phyloP scores from a whole-genome alignment of 345 rosid species.

The Rhizophora apiculata region DNA sequence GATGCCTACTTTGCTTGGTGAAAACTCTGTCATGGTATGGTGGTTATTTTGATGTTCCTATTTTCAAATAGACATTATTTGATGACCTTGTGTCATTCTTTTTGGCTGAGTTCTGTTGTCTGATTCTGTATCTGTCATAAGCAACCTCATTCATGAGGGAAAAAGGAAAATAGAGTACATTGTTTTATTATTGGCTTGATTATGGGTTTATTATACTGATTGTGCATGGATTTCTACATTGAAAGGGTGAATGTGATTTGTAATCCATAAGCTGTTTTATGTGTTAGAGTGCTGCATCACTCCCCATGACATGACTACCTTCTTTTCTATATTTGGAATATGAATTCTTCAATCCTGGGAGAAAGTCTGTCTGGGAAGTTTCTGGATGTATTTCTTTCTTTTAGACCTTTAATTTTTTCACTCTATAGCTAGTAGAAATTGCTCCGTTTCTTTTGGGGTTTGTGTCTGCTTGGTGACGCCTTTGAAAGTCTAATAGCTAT shows the following conservation, averaged over 20 bases:
- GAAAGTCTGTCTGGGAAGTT: too few relatives aligned
- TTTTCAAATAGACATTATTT: neutral
- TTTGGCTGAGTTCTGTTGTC: constrained; percentile 1
- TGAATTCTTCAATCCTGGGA: too few relatives aligned
- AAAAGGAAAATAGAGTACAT: too few relatives aligned
- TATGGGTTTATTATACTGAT: too few relatives aligned
- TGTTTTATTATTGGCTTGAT: too few relatives aligned
- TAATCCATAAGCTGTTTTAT: too few relatives aligned
- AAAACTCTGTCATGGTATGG: neutral
- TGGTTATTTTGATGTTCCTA: neutral
- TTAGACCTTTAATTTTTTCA: neutral
- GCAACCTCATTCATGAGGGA: neutral
- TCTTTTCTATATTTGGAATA: too few relatives aligned
- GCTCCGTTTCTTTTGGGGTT: neutral
- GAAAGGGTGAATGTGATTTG: too few relatives aligned
- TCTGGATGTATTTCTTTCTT: neutral
- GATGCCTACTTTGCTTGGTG: neutral
- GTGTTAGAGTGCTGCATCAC: too few relatives aligned
- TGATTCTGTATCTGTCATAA: neutral
- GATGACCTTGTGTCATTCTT: neutral
- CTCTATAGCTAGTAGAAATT: neutral
- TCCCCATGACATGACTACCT: too few relatives aligned
- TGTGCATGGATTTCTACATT: too few relatives aligned
- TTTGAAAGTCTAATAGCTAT: neutral
- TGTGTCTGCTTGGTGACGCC: neutral